Evolutionary conservation across 202 grass and related monocot genomes (phyloP).

Genomic region (Zizania palustris): DNA sequence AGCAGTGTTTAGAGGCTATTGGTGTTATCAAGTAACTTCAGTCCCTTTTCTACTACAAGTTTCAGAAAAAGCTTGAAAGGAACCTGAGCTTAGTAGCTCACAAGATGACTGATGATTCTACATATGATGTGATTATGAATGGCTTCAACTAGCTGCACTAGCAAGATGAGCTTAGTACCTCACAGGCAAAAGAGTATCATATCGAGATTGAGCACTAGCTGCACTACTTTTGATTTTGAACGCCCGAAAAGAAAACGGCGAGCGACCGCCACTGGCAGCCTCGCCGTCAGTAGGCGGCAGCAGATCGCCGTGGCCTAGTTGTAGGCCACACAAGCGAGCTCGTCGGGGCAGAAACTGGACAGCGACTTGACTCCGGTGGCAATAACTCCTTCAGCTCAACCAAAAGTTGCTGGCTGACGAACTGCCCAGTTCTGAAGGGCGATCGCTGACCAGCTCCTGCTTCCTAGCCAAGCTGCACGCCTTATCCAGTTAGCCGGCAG

Average conservation of each 20-base stretch:
- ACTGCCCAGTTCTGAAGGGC: slow-evolving; percentile 34
- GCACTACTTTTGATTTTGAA: slow-evolving; percentile 1
- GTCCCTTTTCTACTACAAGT: not conserved
- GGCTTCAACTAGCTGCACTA: too few relatives aligned
- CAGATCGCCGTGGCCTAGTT: not conserved
- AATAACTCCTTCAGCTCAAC: slow-evolving; percentile 41
- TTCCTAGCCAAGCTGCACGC: slow-evolving; percentile 17
- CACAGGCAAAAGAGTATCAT: not conserved
- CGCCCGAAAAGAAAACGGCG: slow-evolving; percentile 10
- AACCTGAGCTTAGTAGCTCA: too few relatives aligned
- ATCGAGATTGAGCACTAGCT: not conserved
- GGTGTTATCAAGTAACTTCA: not conserved
- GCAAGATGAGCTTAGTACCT: too few relatives aligned
- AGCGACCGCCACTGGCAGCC: not conserved
- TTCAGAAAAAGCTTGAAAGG: not conserved
- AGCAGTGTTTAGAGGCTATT: not conserved
- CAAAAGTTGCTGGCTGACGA: slow-evolving; percentile 43
- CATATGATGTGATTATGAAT: not conserved
- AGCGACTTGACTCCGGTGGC: slow-evolving; percentile 30
- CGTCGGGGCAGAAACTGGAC: slow-evolving; percentile 11
- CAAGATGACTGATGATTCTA: not conserved
- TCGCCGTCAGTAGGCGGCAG: slow-evolving; percentile 27
- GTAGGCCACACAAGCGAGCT: not conserved
- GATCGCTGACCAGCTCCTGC: not conserved
- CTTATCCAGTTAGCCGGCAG: slow-evolving; percentile 40